Evolutionary conservation across 306 rosid genomes (phyloP), one percentile per base, ranked within the genome.

Genomic region (Vicia villosa): DNA sequence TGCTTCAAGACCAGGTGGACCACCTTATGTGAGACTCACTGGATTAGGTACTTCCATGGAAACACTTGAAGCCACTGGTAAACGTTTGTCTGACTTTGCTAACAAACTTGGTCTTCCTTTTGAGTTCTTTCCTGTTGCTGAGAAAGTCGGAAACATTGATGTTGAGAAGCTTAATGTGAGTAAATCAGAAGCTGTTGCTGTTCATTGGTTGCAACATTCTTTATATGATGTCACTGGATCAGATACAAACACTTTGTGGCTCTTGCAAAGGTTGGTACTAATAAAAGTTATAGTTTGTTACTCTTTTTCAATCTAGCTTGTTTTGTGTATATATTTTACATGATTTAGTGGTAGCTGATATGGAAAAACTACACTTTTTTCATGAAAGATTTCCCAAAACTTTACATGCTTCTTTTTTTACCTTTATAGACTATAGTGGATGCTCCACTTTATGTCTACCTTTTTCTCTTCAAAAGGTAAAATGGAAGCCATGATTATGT

Each of bases 121-220:
- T 42, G 96, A 94, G 82, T 94, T 91, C 80, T 52, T 86, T 15
- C 96, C 97, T 0, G 87, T 94, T 52, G 96, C 96, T 4, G 99
- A 91, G 10, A 94, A 87, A 79, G 89, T 89, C 19, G 99, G 97
- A 22, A 91, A 86, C 70, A 61, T 94, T 75, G 96, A 91, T 69
- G 83, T 84, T 3, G 92, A 88, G 70, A 84, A 78, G 78, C 86
- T 94, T 15, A 87, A 86, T 37, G 86, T 91, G 13, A 84, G 85
- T 77, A 88, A 91, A 66, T 70, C 92, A 14, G 99, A 94, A 72
- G 99, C 96, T 52, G 95, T 94, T n/a, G 99, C 99, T 40, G 97
- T 91, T 3, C 99, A 94, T 54, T 94, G 99, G 99, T 61, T 94
- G 84, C 97, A 94, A 75, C 99, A 94, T 83, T 91, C 99, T 8